Conservation (phyloP, 495 filamentous ascomycete genomes). For the Halenospora varia region DNA sequence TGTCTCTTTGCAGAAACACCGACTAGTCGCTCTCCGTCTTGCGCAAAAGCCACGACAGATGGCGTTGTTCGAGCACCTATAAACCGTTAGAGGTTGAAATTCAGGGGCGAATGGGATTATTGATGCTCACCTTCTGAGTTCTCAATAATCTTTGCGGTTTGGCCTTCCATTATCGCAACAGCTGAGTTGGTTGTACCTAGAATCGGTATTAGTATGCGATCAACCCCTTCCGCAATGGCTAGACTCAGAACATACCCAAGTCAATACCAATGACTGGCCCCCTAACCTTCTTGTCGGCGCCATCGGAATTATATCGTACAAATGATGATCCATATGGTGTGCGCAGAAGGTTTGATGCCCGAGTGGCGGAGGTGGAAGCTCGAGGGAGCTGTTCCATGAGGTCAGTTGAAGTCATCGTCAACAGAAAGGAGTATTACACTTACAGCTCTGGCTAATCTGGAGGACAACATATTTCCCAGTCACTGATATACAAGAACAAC, state of each 20-base stretch:
- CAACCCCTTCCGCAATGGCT: not conserved
- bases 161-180: slow-evolving; percentile 97
- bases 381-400: slow-evolving; percentile 57
- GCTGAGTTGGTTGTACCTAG: slow-evolving; percentile 96
- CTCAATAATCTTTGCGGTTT: slow-evolving; percentile 92
- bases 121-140: slow-evolving; percentile 78
- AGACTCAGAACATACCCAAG: slow-evolving; percentile 64
- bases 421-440: slow-evolving; percentile 19
- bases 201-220: slow-evolving; percentile 14
- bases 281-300: slow-evolving; percentile 83
- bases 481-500: slow-evolving; percentile 12
- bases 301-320: slow-evolving; percentile 74
- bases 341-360: slow-evolving; percentile 53
- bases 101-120: not conserved
- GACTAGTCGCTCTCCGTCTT: slow-evolving; percentile 95
- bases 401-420: slow-evolving; percentile 19
- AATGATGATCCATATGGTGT: slow-evolving; percentile 46
- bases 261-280: slow-evolving; percentile 98
- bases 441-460: slow-evolving; percentile 46
- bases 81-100: slow-evolving; percentile 10
- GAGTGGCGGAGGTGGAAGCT: slow-evolving; percentile 52
- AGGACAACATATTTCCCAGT: slow-evolving; percentile 49
- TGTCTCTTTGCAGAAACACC: slow-evolving; percentile 99
- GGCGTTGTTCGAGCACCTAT: slow-evolving; percentile 92
- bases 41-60: slow-evolving; percentile 93